A percentile compares a stretch with the other conserved stretches of the same genome.
Conservation (phyloP, 2,329 filamentous ascomycete genomes). For the Neofusicoccum parvum region DNA sequence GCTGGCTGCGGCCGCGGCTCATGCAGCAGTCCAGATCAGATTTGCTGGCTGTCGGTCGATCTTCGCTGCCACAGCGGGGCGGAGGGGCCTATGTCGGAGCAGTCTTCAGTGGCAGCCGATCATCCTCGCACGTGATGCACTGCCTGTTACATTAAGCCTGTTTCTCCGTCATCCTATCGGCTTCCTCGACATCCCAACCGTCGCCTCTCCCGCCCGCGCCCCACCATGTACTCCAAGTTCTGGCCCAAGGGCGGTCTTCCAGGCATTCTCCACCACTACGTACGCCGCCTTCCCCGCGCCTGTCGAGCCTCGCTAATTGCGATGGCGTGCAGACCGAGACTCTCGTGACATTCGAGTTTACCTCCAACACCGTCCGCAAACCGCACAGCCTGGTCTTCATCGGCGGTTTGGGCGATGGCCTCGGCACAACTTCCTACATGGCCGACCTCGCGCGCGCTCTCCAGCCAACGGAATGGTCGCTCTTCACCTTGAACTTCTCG, state of each 20-base stretch:
- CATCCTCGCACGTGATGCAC: neutral
- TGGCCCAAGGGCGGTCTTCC: slow-evolving; percentile 32
- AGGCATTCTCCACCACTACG: slow-evolving; percentile 32
- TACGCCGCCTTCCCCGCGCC: slow-evolving; percentile 8
- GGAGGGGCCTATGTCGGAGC: neutral
- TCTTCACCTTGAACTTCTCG: slow-evolving; percentile 27
- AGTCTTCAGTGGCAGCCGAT: neutral
- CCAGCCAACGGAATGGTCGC: slow-evolving; percentile 25
- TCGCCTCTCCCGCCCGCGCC: slow-evolving; percentile 16
- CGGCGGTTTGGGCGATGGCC: slow-evolving; percentile 30
- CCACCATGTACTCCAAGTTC: slow-evolving; percentile 26
- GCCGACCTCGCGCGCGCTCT: slow-evolving; percentile 27
- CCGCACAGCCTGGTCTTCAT: slow-evolving; percentile 31
- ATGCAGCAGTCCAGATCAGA: neutral
- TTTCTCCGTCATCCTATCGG: neutral
- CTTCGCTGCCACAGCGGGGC: neutral
- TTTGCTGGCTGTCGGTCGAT: neutral
- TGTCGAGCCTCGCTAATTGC: slow-evolving; percentile 26
- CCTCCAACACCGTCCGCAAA: slow-evolving; percentile 29
- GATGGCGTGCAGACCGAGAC: slow-evolving; percentile 38
- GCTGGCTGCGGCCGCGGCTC: neutral
- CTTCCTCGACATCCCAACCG: slow-evolving; percentile 18
- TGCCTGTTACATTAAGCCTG: neutral
- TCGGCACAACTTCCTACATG: slow-evolving; percentile 30
- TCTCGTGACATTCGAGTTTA: slow-evolving; percentile 44